phyloP scores from a whole-genome alignment of 805 yeast species.

The Zygotorulaspora danielsina region DNA sequence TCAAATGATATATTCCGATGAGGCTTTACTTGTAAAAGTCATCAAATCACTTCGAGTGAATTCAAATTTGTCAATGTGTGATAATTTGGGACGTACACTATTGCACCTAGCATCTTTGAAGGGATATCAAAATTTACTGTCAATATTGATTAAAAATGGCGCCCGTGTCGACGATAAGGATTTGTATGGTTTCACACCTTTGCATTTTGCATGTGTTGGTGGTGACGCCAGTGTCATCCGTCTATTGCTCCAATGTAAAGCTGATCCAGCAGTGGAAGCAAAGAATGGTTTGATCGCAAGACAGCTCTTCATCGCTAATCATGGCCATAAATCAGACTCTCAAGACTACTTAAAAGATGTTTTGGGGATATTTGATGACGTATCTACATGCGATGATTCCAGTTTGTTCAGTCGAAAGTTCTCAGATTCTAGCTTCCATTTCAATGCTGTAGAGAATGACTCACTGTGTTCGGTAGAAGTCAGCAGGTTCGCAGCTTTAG shows the following conservation, averaged over 20 bases:
- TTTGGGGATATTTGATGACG: slow-evolving; percentile 30
- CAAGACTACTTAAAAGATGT: slow-evolving; percentile 36
- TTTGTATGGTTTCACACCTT: slow-evolving; percentile 76
- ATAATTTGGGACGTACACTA: slow-evolving; percentile 79
- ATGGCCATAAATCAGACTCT: slow-evolving; percentile 33
- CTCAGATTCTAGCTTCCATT: slow-evolving; percentile 28
- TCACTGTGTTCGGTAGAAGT: slow-evolving; percentile 35
- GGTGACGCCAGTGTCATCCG: slow-evolving; percentile 68
- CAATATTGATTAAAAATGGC: slow-evolving; percentile 59
- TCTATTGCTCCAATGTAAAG: slow-evolving; percentile 58
- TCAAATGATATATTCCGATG: slow-evolving; percentile 32
- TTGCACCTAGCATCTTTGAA: slow-evolving; percentile 79
- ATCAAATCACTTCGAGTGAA: slow-evolving; percentile 64
- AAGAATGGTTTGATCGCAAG: slow-evolving; percentile 45
- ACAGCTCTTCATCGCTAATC: slow-evolving; percentile 33
- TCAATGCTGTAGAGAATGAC: slow-evolving; percentile 27
- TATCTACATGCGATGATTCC: slow-evolving; percentile 10
- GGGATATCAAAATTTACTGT: slow-evolving; percentile 60
- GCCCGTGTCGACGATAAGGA: slow-evolving; percentile 72
- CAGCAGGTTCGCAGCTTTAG: slow-evolving; percentile 24
- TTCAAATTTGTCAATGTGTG: slow-evolving; percentile 81
- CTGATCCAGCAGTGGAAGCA: slow-evolving; percentile 51
- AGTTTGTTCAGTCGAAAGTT: slow-evolving; percentile 19
- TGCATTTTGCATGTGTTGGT: slow-evolving; percentile 76
- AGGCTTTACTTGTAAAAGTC: slow-evolving; percentile 42